Evolutionary conservation across 176 grass and related monocot genomes (phyloP).

Genomic region (Tuctoria greenei): DNA sequence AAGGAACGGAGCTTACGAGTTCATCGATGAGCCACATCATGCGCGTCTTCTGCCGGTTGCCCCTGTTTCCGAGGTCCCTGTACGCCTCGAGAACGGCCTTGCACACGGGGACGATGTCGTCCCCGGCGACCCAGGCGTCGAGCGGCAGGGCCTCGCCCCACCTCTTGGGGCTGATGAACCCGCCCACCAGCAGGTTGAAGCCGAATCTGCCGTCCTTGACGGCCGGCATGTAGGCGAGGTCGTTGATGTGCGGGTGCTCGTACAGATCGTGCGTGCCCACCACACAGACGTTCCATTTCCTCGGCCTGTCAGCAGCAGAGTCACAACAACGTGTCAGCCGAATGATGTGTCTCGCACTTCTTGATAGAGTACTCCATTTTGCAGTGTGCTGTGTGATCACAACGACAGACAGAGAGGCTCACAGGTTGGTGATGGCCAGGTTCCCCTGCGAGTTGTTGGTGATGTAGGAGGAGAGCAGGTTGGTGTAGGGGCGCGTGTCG

Average conservation of each 20-base stretch:
- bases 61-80: conserved; percentile 75
- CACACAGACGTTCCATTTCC: conserved; percentile 93
- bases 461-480: conserved; percentile 80
- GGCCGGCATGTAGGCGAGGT: conserved; percentile 86
- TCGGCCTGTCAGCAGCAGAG: conserved; percentile 40
- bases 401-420: background rate
- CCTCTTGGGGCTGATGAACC: conserved; percentile 91
- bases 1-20: conserved; percentile 47
- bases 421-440: conserved; percentile 75
- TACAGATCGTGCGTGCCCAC: conserved; percentile 83
- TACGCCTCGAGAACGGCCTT: conserved; percentile 71
- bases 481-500: conserved; percentile 83
- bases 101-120: conserved; percentile 69
- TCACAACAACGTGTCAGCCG: background rate
- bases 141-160: conserved; percentile 85
- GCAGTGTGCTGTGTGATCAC: no score
- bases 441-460: conserved; percentile 76
- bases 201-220: conserved; percentile 71
- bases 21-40: conserved; percentile 99
- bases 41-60: conserved; percentile 84
- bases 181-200: conserved; percentile 90
- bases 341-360: background rate
- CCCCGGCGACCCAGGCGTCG: conserved; percentile 72
- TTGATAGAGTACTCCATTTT: no score
- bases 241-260: conserved; percentile 94